These are phyloP conservation scores for Taxillus chinensis DNA, from an alignment of 164 flowering plant species.

Conservation along the genomic window DNA sequence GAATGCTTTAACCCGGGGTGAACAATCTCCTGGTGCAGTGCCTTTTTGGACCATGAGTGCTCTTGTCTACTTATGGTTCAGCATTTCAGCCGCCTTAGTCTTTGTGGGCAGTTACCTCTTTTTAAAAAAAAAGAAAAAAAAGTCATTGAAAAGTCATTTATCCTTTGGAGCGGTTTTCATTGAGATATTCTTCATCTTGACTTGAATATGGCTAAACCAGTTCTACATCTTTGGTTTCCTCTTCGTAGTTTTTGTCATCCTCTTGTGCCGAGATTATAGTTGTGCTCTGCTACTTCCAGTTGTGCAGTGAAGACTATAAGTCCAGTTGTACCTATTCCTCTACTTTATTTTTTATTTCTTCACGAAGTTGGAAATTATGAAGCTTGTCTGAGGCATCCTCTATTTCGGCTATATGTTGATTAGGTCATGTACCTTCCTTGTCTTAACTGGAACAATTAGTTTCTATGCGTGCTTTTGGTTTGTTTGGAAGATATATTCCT, in stretches of 20 bases:
- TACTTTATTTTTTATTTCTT: constrained; percentile 75
- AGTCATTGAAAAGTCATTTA: constrained; percentile 59
- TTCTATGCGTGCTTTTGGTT: constrained; percentile 81
- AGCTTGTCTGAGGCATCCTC: constrained; percentile 63
- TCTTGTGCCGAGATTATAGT: constrained; percentile 79
- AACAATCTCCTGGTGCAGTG: constrained; percentile 59
- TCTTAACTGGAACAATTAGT: constrained; percentile 71
- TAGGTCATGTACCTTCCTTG: constrained; percentile 72
- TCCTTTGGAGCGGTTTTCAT: constrained; percentile 78
- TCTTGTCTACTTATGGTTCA: constrained; percentile 64
- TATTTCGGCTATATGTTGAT: constrained; percentile 78
- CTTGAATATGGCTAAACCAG: constrained; percentile 76
- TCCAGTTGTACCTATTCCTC: constrained; percentile 81
- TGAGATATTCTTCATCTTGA: constrained; percentile 70
- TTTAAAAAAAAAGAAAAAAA: constrained; percentile 56
- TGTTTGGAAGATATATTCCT: too few relatives aligned
- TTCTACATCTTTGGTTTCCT: constrained; percentile 92
- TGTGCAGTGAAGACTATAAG: constrained; percentile 78
- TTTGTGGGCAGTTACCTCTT: constrained; percentile 71
- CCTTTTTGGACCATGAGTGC: constrained; percentile 72
- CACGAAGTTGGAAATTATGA: constrained; percentile 70
- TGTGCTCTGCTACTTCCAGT: constrained; percentile 84
- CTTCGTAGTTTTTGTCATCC: constrained; percentile 74
- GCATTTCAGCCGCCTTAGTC: constrained; percentile 66
- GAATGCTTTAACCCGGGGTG: constrained; percentile 56